Conservation (phyloP, 2,329 filamentous ascomycete species). For the Pseudopyricularia javanii region DNA sequence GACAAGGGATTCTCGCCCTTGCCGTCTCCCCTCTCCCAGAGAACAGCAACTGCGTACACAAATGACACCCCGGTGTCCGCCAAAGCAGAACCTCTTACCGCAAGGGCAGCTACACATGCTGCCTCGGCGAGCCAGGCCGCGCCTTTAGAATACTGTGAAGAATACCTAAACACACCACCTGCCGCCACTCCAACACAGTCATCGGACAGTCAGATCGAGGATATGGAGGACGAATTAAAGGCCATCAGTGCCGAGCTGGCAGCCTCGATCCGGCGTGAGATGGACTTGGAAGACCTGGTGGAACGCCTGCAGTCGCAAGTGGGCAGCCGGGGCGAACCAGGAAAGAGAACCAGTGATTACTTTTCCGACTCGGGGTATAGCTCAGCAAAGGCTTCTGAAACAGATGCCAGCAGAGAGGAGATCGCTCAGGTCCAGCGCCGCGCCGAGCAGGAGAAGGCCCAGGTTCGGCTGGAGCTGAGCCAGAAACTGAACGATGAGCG, state of each 20-base stretch:
- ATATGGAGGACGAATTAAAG: slow-evolving; percentile 88
- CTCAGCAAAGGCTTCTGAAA: slow-evolving; percentile 64
- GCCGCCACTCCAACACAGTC: slow-evolving; percentile 19
- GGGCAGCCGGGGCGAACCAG: slow-evolving; percentile 38
- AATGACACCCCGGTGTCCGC: slow-evolving; percentile 29
- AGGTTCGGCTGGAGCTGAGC: slow-evolving; percentile 72
- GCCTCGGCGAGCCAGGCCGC: slow-evolving; percentile 25
- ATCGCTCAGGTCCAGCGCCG: slow-evolving; percentile 72
- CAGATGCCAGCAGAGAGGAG: slow-evolving; percentile 53
- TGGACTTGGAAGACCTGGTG: slow-evolving; percentile 90
- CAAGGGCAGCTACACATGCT: slow-evolving; percentile 15
- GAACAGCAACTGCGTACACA: slow-evolving; percentile 19
- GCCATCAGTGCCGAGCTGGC: slow-evolving; percentile 90
- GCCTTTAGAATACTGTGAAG: slow-evolving; percentile 36
- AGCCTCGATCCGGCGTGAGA: slow-evolving; percentile 82
- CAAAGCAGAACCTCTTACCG: slow-evolving; percentile 11
- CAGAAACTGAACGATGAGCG: slow-evolving; percentile 83
- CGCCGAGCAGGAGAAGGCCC: slow-evolving; percentile 83
- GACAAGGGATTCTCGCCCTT: slow-evolving; percentile 32
- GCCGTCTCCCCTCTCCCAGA: slow-evolving; percentile 37
- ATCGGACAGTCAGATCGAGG: slow-evolving; percentile 51
- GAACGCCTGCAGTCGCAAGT: slow-evolving; percentile 76
- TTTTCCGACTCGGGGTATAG: slow-evolving; percentile 93
- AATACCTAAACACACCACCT: slow-evolving; percentile 37
- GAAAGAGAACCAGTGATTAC: slow-evolving; percentile 85